Percentiles rank a stretch among this genome's conserved stretches.
phyloP scores from a whole-genome alignment of 2,329 filamentous ascomycete species.

The Fusarium agapanthi region DNA sequence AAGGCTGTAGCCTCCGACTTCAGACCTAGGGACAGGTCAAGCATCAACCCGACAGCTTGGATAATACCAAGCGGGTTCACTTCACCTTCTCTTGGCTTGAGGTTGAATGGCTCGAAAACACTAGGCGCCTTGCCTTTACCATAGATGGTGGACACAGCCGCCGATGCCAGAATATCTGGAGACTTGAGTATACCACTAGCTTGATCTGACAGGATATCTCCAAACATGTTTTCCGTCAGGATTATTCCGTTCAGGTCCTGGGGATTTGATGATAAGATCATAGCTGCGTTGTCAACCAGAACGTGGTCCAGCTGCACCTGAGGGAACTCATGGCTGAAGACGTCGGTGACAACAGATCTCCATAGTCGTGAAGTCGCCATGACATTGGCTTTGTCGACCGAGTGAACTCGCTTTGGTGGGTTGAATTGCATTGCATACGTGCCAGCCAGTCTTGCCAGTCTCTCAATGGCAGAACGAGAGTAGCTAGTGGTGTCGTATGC shows the following conservation, averaged over 20 bases:
- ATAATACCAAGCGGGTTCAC: conserved; percentile 14
- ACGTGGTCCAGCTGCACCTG: conserved; percentile 25
- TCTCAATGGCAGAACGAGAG: conserved; percentile 74
- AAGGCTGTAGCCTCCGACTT: conserved; percentile 7
- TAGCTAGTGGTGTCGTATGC: conserved; percentile 66
- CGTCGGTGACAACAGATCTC: conserved; percentile 24
- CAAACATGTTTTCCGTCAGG: conserved; percentile 39
- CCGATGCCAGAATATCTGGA: conserved; percentile 14
- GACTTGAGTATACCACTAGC: conserved; percentile 29
- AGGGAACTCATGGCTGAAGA: conserved; percentile 33
- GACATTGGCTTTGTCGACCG: conserved; percentile 41
- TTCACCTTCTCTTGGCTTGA: neutral
- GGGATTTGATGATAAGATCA: conserved; percentile 31
- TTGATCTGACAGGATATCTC: conserved; percentile 40
- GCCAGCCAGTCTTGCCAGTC: conserved; percentile 66
- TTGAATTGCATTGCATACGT: conserved; percentile 47
- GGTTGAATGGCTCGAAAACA: conserved; percentile 27
- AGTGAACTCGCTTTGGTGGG: conserved; percentile 61
- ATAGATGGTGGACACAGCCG: neutral
- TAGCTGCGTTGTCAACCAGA: conserved; percentile 36
- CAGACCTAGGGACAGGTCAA: conserved; percentile 7
- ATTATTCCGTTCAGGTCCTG: conserved; percentile 37
- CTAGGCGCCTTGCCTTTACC: neutral
- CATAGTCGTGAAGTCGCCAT: conserved; percentile 38
- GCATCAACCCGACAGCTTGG: conserved; percentile 16